phyloP scores from a whole-genome alignment of 2,329 filamentous ascomycete genomes.

The Fonsecaea monophora region DNA sequence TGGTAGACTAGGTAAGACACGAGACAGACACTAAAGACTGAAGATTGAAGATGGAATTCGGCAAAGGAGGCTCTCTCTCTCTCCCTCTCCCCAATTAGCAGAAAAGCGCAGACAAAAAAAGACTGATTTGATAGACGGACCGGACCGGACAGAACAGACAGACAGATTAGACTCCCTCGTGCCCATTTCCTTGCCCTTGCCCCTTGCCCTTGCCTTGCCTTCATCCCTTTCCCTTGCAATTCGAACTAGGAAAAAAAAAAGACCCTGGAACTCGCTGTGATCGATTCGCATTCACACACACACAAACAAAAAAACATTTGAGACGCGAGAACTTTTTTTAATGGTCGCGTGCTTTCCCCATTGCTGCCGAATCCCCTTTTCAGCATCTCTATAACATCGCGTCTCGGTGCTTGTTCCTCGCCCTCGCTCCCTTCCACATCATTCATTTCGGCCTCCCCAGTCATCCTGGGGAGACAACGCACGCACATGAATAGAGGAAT shows the following conservation, averaged over 20 bases:
- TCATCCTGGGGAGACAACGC: background rate
- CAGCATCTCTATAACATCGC: constrained; percentile 2
- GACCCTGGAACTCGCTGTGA: constrained; percentile 3
- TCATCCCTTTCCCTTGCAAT: background rate
- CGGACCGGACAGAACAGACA: background rate
- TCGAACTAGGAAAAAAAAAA: background rate
- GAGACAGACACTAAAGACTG: background rate
- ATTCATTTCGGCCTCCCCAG: background rate
- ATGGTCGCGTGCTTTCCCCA: constrained; percentile 5
- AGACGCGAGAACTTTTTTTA: constrained; percentile 3
- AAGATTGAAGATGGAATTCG: constrained; percentile 1
- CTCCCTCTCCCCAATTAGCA: background rate
- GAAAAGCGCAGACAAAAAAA: background rate
- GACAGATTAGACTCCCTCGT: background rate
- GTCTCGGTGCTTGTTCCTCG: background rate
- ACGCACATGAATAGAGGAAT: background rate
- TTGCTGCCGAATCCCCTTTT: background rate
- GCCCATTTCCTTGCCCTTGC: too few species aligned
- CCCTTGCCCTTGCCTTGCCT: background rate
- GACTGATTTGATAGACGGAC: too few species aligned
- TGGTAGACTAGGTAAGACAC: too few species aligned
- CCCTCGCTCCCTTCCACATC: background rate
- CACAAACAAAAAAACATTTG: constrained; percentile 1
- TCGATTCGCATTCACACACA: background rate
- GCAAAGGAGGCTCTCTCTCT: background rate